Conservation (phyloP, 345 rosid species). For the Litchi chinensis region DNA sequence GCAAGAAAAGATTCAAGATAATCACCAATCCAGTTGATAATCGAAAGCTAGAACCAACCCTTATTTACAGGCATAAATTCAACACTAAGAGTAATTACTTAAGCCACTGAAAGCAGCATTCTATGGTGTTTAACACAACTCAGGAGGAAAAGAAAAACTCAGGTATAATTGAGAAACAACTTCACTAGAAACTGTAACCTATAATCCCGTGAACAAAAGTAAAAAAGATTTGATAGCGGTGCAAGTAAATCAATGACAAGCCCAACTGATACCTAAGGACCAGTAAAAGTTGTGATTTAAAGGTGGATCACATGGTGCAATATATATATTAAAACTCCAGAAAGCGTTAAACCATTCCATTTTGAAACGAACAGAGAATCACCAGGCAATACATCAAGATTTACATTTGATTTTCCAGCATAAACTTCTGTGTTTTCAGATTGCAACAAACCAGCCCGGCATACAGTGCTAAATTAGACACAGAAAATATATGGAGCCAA, state of each 20-base stretch:
- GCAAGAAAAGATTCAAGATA: slow-evolving; percentile 29
- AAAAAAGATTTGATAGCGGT: neutral
- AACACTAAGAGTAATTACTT: neutral
- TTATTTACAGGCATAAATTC: slow-evolving; percentile 14
- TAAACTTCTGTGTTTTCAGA: slow-evolving; percentile 44
- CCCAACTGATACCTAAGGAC: neutral
- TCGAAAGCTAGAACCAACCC: slow-evolving; percentile 16
- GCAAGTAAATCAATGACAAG: neutral
- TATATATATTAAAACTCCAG: neutral
- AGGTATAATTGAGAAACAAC: neutral
- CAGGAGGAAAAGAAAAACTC: neutral
- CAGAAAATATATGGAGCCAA: neutral
- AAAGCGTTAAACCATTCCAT: neutral
- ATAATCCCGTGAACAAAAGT: neutral
- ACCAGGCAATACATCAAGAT: slow-evolving; percentile 56
- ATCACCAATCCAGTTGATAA: slow-evolving; percentile 15
- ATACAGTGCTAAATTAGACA: slow-evolving; percentile 27
- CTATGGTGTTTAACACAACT: neutral
- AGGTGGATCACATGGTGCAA: neutral
- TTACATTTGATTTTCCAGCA: slow-evolving; percentile 45
- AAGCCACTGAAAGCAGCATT: neutral
- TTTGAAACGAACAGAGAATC: neutral
- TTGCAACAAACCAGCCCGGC: slow-evolving; percentile 63
- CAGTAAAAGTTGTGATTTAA: neutral
- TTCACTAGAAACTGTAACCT: neutral